Evolutionary conservation across 2,329 filamentous ascomycete genomes (phyloP).

Genomic region (Arthrobotrys pseudoclavata): DNA sequence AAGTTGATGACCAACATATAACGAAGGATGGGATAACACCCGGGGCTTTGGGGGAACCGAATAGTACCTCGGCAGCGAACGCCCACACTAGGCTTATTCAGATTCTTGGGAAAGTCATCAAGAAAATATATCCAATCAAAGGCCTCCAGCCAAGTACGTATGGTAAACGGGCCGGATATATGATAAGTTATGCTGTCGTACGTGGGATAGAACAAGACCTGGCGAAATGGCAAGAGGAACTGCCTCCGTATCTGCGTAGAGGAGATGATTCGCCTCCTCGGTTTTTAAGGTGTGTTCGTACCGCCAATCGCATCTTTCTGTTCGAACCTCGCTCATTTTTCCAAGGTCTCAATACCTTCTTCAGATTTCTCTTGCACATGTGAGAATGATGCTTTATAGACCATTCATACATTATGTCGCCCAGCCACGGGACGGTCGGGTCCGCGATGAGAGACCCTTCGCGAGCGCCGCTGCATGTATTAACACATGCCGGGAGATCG

Average conservation of each 20-base stretch:
- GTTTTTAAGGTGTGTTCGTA: constrained; percentile 61
- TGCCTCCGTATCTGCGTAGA: constrained; percentile 83
- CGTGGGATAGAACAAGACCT: constrained; percentile 76
- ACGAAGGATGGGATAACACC: constrained; percentile 74
- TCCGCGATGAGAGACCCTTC: constrained; percentile 79
- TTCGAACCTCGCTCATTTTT: constrained; percentile 3
- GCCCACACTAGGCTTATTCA: constrained; percentile 75
- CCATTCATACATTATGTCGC: constrained; percentile 88
- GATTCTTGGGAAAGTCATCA: constrained; percentile 76
- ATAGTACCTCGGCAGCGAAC: constrained; percentile 75
- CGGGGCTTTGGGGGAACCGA: constrained; percentile 67
- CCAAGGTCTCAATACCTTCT: constrained; percentile 78
- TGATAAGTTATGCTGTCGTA: constrained; percentile 75
- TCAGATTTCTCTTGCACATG: constrained; percentile 83
- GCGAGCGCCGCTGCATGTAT: constrained; percentile 77
- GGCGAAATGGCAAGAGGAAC: constrained; percentile 74
- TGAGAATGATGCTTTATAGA: constrained; percentile 84
- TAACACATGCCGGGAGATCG: constrained; percentile 76
- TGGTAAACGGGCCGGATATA: constrained; percentile 69
- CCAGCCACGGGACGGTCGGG: constrained; percentile 69
- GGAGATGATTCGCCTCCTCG: constrained; percentile 78
- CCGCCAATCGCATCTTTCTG: background rate
- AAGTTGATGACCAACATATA: constrained; percentile 78
- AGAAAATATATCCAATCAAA: constrained; percentile 76
- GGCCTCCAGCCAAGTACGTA: constrained; percentile 70